Evolutionary conservation across 1,284 basidiomycete species (phyloP), one percentile per base, ranked within the genome.

Genomic region (Malassezia furfur): DNA sequence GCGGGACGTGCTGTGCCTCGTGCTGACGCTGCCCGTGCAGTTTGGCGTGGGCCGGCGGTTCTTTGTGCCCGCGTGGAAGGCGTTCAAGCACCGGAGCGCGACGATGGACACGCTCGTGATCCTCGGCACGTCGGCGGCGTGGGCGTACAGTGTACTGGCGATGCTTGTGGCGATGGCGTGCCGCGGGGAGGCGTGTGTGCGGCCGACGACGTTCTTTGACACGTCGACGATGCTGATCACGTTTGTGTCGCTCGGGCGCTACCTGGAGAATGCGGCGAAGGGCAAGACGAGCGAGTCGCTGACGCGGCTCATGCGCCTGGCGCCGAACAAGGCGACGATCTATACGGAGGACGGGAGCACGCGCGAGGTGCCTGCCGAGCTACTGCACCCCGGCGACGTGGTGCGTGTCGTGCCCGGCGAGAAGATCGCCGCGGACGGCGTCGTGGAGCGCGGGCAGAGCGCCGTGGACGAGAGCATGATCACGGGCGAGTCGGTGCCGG

Each of bases 201-300:
- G 82, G 35, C 93, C 94, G 0, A 82, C 87, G 71, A 84, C 91
- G 31, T 98, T 96, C 78, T 98, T 98, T 77, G 94, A 99, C 77
- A 98, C 94, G 1, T 91, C 88, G 67, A 94, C 91, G 15, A 98
- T 98, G 94, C 80, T 99, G 55, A 87, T 99, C 80, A 90, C 86
- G 76, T 98, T 98, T 74, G 88, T 96, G 65, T 90, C 89, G 4
- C 82, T 98, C 30, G 94, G 93, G 1, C 84, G 94, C 37, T 96
- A 87, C 77, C 82, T 98, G 50, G 94, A 98, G 78, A 98, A 96
- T 77, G 82, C 85, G 48, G 94, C 94, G 37, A 98, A 98, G 76
- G 93, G 94, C 39, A 88, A 88, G 77, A 98, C 94, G 1, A 91
- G 88, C 52, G 90, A 91, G 0, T 94, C 94, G 1, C 81, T 99